Evolutionary conservation across 441 rosid genomes (phyloP), one percentile per base, ranked within the genome.

Genomic region (Gossypium trilobum): DNA sequence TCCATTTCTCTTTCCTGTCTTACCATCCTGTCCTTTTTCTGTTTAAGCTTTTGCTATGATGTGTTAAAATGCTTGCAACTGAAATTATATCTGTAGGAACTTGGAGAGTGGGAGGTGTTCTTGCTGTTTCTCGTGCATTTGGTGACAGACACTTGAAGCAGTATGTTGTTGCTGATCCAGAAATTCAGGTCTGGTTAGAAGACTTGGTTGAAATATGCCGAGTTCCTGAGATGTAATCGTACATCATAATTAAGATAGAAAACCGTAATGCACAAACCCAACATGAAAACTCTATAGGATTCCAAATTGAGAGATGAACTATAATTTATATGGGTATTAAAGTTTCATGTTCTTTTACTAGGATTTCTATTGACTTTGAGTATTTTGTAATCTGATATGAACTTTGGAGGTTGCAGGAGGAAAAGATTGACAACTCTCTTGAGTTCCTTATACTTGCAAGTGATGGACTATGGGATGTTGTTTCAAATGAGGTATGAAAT

Each of bases 21-120:
- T 54, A 1, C 46, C 31, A 33, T 51, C 31, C 9, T 20, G 3
- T 22, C 10, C 14, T 1, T 60, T 14, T 7, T 13, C 5, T 60
- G 10, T 29, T n/a, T 17, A 11, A 23, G n/a, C 48, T 61, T 33
- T 13, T 72, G 2, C 51, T 5, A n/a, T 25, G 16, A 8, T 2
- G 6, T 39, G 36, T 17, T 62, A 14, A 57, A 48, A 64, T 31
- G 56, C 58, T 61, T 46, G 33, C 74, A 51, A 65, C 56, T 75
- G 74, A 64, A 74, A 71, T 61, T 19, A 0, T 80, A 7, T 77
- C 33, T 23, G 52, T 74, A 91, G 99, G 99, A 68, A 95, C 99
- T 69, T 95, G 99, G 99, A 87, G 99, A 79, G 99, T 92, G 50
- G 99, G 96, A 69, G 99, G 99, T 20, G 98, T 95, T 63, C 97